Conservation (phyloP, 148 eudicot species). For the Rhododendron vialii region DNA sequence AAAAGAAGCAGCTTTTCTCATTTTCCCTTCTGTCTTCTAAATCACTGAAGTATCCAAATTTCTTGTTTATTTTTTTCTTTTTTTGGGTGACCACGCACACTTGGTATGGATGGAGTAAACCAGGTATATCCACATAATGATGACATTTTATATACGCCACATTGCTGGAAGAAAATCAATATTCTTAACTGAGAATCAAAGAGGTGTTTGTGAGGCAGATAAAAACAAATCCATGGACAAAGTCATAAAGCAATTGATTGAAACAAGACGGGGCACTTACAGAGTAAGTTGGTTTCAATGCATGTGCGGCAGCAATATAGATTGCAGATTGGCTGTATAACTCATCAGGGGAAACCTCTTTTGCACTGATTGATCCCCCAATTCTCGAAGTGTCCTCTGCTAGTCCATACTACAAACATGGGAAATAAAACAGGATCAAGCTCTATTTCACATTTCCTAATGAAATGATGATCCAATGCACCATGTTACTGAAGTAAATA, state of each 20-base stretch:
- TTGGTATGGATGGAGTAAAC: background rate
- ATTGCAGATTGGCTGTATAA: constrained; percentile 85
- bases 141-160: background rate
- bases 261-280: constrained; percentile 29
- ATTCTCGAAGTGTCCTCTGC: constrained; percentile 90
- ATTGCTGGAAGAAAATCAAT: background rate
- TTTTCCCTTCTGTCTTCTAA: background rate
- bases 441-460: background rate
- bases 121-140: background rate
- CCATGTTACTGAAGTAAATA: background rate
- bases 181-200: background rate
- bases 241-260: background rate
- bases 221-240: background rate
- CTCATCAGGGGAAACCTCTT: constrained; percentile 70
- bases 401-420: constrained; percentile 75
- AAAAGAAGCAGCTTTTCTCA: background rate
- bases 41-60: background rate
- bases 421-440: background rate
- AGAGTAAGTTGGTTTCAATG: constrained; percentile 82
- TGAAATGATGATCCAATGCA: constrained; percentile 2
- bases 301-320: constrained; percentile 95
- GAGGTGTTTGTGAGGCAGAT: background rate
- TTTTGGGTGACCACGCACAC: background rate
- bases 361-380: constrained; percentile 42
- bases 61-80: background rate